Evolutionary conservation across 176 grass and related monocot species (phyloP), one percentile per base, ranked within the genome.

Genomic region (Aegilops bicornis): DNA sequence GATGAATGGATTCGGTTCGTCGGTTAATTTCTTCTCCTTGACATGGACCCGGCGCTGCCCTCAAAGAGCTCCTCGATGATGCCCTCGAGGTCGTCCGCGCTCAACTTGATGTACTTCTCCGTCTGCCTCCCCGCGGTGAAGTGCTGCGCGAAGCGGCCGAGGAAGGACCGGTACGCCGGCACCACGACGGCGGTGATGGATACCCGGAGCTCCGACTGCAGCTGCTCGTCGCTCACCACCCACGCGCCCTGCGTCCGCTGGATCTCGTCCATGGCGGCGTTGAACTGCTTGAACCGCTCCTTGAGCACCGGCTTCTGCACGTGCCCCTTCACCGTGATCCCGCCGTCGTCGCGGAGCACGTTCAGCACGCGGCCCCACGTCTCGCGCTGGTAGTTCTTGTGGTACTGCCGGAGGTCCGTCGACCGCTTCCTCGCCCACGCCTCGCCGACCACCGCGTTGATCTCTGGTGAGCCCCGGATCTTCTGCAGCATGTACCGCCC

Each of bases 311-410:
- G 61, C 89, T 96, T 98, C 47, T 81, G 70, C 64, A 97, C 92
- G 3, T 43, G 77, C 1, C 94, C 94, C 67, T 97, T 97, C 17
- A 97, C 94, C 2, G 82, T 96, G 88, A 95, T 89, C 8, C 90
- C 89, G 31, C 97, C 97, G 20, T 91, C 97, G 78, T 96, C 92
- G 3, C 85, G 84, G 19, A 96, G 86, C 52, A 89, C 81, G 7
- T 61, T 88, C 3, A 96, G 89, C 86, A 96, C 87, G 68, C 83
- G 85, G 7, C 88, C 79, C 97, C 97, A 99, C 43, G 94, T 96
- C 90, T 99, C 94, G 6, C 97, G 85, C 92, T 96, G 97, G 90
- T 99, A 99, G 79, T 91, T 99, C 89, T 99, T 99, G 90, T 99
- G 92, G 78, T 94, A 94, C 82, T 94, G 92, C 84, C 94, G 64